phyloP scores from a whole-genome alignment of 129 eudicot genomes.

The Smallanthus sonchifolius region DNA sequence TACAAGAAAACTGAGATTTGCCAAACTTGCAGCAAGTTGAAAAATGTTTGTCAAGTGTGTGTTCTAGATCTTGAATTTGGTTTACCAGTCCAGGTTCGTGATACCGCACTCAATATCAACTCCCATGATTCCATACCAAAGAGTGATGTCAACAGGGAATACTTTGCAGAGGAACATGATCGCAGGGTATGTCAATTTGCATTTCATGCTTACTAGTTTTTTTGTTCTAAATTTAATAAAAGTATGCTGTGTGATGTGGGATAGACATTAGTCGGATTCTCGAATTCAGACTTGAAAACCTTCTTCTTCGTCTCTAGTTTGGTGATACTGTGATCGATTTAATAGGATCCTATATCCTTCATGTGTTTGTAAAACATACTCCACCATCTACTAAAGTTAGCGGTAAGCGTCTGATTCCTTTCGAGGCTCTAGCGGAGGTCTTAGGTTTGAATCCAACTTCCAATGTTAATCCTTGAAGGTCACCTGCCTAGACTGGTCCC shows the following conservation, averaged over 20 bases:
- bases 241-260: neutral
- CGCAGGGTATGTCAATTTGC: conserved; percentile 61
- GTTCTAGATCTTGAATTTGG: conserved; percentile 86
- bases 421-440: neutral
- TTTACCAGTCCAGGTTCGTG: conserved; percentile 90
- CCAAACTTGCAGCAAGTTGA: conserved; percentile 84
- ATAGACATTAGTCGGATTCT: neutral
- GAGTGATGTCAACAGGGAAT: conserved; percentile 87
- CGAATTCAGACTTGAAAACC: neutral
- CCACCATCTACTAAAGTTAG: neutral
- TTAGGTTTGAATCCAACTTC: neutral
- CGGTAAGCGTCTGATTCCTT: too few species aligned
- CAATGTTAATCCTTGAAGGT: too few species aligned
- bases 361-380: neutral
- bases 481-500: too few species aligned
- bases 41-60: conserved; percentile 91
- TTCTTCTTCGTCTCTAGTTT: neutral
- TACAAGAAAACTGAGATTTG: conserved; percentile 78
- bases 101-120: conserved; percentile 76
- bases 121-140: conserved; percentile 80
- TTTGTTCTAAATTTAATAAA: neutral
- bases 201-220: neutral
- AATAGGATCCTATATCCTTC: neutral
- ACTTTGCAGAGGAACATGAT: conserved; percentile 94
- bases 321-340: neutral